Conservation (phyloP, 1,284 basidiomycete species). For the Afroboletus lepidellus region DNA sequence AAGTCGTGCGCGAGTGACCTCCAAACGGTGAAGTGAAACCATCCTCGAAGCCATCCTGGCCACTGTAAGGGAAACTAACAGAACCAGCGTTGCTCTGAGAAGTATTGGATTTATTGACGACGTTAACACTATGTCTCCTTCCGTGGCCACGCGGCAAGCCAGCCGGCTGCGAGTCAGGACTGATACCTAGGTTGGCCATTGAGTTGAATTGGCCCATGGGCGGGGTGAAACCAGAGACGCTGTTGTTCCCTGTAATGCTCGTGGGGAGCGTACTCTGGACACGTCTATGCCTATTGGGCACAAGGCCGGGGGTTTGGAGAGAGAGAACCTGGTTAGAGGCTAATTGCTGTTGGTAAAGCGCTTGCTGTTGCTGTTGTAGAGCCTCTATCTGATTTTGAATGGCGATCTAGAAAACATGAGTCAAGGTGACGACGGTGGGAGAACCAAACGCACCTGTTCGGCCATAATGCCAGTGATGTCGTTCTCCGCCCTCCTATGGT, state of each 20-base stretch:
- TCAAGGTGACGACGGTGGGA: conserved; percentile 5
- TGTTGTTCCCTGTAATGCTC: conserved; percentile 45
- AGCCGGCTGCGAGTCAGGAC: conserved; percentile 62
- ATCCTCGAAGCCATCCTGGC: conserved; percentile 72
- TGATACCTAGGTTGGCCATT: conserved; percentile 54
- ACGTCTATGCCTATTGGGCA: conserved; percentile 75
- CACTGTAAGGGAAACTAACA: conserved; percentile 49
- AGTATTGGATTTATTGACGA: conserved; percentile 67
- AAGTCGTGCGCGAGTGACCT: conserved; percentile 75
- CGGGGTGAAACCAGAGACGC: conserved; percentile 49
- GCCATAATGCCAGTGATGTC: conserved; percentile 87
- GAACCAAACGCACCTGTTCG: conserved; percentile 64
- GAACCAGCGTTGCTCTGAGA: conserved; percentile 47
- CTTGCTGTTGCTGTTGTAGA: conserved; percentile 86
- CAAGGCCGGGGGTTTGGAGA: conserved; percentile 68
- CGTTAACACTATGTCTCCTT: conserved; percentile 92
- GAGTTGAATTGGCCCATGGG: conserved; percentile 71
- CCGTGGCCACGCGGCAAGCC: conserved; percentile 82
- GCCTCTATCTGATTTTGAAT: conserved; percentile 89
- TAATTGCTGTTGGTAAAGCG: conserved; percentile 83
- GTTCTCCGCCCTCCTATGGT: conserved; percentile 59
- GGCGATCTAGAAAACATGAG: conserved; percentile 62
- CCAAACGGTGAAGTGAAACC: conserved; percentile 63
- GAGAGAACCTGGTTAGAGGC: conserved; percentile 74
- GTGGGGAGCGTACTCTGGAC: conserved; percentile 85